Conservation (phyloP, 768 basidiomycete genomes). For the Termitomyces sp. region DNA sequence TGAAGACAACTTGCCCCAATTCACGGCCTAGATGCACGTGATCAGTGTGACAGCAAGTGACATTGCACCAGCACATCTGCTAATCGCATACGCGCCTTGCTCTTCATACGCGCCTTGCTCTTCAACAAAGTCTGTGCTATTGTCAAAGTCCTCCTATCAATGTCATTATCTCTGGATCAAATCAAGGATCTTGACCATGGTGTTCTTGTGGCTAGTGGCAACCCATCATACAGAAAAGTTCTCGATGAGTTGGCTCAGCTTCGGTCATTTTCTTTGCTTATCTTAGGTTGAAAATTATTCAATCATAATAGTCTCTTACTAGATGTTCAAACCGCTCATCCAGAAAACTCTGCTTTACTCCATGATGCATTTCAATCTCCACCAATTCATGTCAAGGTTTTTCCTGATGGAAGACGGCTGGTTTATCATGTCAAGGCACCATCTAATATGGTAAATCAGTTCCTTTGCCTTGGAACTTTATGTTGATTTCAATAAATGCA, state of each 20-base stretch:
- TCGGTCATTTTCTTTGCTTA: not conserved
- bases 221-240: not conserved
- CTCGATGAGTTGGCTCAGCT: not conserved
- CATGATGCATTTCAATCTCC: not conserved
- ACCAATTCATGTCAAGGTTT: not conserved
- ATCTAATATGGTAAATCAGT: too few species aligned
- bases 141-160: not conserved
- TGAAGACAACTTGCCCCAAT: too few species aligned
- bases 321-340: not conserved
- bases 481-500: too few species aligned
- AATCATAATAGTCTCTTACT: not conserved
- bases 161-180: not conserved
- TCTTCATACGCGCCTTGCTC: too few species aligned
- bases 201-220: not conserved
- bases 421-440: not conserved
- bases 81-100: too few species aligned
- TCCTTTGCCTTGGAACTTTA: too few species aligned
- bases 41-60: too few species aligned
- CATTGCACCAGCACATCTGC: too few species aligned
- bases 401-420: not conserved
- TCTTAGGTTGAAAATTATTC: not conserved
- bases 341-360: not conserved
- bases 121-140: too few species aligned
- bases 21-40: too few species aligned
- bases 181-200: not conserved